Evolutionary conservation across 495 filamentous ascomycete species (phyloP).

Genomic region (Thozetella sp.): DNA sequence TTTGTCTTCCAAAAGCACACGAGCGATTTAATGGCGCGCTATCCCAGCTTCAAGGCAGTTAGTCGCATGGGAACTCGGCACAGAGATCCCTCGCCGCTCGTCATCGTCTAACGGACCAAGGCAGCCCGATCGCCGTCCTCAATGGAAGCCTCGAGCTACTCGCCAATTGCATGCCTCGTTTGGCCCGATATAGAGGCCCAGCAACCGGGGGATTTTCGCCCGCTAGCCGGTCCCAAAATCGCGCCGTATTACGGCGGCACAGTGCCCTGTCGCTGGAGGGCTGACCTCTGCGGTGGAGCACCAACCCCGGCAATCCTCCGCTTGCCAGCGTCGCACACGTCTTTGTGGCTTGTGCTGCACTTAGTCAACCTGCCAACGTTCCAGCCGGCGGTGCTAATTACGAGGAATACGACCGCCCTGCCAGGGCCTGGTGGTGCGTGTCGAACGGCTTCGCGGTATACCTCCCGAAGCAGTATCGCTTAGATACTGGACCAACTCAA

Average conservation of each 20-base stretch:
- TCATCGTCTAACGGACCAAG: no score
- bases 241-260: slow-evolving; percentile 1
- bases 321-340: no score
- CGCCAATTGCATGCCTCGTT: background rate
- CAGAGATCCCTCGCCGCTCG: background rate
- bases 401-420: background rate
- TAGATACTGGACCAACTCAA: no score
- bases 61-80: background rate
- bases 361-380: background rate
- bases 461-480: background rate
- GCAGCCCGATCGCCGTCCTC: background rate
- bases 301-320: no score
- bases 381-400: background rate
- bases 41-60: no score
- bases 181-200: background rate
- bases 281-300: no score
- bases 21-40: background rate
- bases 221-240: background rate
- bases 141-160: background rate
- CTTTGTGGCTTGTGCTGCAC: background rate
- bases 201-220: background rate
- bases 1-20: no score
- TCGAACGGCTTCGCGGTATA: background rate
- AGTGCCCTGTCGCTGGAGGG: background rate
- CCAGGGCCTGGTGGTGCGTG: background rate